Conservation (phyloP, 495 filamentous ascomycete species). For the Penicillium odoratum region DNA sequence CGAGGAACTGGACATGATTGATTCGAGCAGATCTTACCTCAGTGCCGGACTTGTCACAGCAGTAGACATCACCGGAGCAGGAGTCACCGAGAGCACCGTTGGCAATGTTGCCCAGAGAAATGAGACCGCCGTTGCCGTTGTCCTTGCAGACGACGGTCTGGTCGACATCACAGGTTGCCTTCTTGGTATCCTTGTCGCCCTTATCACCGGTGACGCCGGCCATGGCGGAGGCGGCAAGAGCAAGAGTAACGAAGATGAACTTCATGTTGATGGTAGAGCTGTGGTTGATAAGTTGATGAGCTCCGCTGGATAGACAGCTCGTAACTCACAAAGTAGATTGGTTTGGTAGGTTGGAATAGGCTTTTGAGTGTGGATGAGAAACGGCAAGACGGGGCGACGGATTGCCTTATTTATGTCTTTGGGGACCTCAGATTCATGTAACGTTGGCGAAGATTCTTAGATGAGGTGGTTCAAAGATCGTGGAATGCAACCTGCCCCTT, state of each 20-base stretch:
- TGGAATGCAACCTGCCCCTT: background rate
- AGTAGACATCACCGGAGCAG: constrained; percentile 20
- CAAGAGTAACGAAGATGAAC: constrained; percentile 10
- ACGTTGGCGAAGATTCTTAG: background rate
- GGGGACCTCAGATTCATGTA: background rate
- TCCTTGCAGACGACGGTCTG: constrained; percentile 16
- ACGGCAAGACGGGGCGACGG: background rate
- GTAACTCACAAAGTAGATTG: too few species aligned
- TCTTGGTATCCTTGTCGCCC: background rate
- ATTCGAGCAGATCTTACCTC: constrained; percentile 1
- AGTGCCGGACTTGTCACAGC: constrained; percentile 10
- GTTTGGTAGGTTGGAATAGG: background rate
- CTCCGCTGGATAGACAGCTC: too few species aligned
- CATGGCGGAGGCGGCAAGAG: constrained; percentile 1
- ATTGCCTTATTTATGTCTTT: background rate
- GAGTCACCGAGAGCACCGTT: constrained; percentile 14
- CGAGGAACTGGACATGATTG: background rate
- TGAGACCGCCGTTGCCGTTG: constrained; percentile 18
- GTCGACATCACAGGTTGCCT: background rate
- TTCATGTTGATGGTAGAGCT: constrained; percentile 3
- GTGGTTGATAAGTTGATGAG: background rate
- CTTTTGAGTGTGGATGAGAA: background rate
- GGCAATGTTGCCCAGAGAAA: constrained; percentile 19
- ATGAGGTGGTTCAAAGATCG: too few species aligned
- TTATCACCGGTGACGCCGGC: background rate